These are phyloP conservation scores for Trichoderma erinaceum DNA, from an alignment of 495 filamentous ascomycete genomes.

Conservation along the genomic window DNA sequence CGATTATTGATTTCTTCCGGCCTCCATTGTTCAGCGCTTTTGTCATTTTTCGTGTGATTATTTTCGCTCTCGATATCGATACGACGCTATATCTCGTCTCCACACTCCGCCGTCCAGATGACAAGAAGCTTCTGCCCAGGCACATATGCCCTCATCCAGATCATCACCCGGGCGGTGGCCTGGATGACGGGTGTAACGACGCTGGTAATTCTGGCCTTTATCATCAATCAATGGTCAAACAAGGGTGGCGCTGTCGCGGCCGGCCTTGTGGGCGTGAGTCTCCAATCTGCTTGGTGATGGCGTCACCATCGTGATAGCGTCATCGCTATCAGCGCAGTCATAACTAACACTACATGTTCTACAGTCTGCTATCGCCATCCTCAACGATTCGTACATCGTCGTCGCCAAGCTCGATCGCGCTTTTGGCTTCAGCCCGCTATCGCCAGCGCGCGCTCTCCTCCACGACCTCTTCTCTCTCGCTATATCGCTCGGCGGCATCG, in stretches of 20 bases:
- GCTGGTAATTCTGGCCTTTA: slow-evolving; percentile 8
- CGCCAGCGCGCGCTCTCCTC: background rate
- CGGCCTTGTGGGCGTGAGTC: slow-evolving; percentile 1
- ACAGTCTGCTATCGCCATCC: slow-evolving; percentile 10
- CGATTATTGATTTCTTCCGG: background rate
- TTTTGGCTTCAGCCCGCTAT: background rate
- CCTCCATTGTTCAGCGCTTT: background rate
- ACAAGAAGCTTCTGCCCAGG: background rate
- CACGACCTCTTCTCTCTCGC: slow-evolving; percentile 13
- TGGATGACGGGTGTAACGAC: slow-evolving; percentile 11
- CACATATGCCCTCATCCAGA: background rate
- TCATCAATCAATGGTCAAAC: slow-evolving; percentile 5
- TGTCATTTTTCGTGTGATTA: background rate
- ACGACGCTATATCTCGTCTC: background rate
- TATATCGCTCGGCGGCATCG: slow-evolving; percentile 10
- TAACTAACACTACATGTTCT: background rate
- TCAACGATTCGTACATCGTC: slow-evolving; percentile 15
- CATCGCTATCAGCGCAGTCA: background rate
- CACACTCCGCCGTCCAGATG: background rate
- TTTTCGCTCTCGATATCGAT: background rate
- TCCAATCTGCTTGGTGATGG: background rate
- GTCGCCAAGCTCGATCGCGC: slow-evolving; percentile 7
- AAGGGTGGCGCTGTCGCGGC: background rate
- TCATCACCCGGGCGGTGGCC: background rate
- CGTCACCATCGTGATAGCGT: background rate